These are phyloP conservation scores for Lizonia empirigonia DNA, from an alignment of 2,329 filamentous ascomycete genomes.

Conservation along the genomic window DNA sequence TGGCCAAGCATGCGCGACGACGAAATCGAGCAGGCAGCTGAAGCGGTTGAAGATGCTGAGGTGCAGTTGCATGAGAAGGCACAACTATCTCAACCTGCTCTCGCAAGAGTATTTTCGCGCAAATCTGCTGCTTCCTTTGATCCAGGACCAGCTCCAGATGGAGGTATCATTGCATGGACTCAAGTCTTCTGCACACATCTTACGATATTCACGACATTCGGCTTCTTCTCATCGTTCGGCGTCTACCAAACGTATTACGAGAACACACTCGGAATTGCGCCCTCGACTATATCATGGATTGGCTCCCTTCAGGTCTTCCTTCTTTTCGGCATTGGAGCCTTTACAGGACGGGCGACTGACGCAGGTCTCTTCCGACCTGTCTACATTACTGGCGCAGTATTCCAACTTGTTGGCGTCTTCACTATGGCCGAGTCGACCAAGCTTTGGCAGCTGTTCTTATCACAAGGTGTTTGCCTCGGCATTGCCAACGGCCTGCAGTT, in stretches of 20 bases:
- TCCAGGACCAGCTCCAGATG: constrained; percentile 49
- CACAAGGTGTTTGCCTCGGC: constrained; percentile 63
- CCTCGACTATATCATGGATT: constrained; percentile 43
- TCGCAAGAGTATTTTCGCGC: constrained; percentile 30
- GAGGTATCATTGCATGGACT: constrained; percentile 61
- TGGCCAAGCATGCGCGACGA: constrained; percentile 26
- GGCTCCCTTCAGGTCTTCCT: constrained; percentile 43
- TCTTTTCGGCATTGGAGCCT: constrained; percentile 38
- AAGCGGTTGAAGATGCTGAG: constrained; percentile 11
- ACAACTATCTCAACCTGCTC: not conserved
- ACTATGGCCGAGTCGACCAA: constrained; percentile 36
- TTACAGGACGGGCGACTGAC: constrained; percentile 40
- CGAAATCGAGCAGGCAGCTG: constrained; percentile 21
- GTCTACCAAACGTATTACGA: constrained; percentile 62
- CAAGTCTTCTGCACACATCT: constrained; percentile 58
- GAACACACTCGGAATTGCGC: constrained; percentile 46
- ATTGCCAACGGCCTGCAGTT: constrained; percentile 58
- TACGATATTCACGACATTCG: constrained; percentile 64
- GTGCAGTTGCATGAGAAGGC: constrained; percentile 6
- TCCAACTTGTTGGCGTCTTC: constrained; percentile 45
- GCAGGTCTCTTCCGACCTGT: constrained; percentile 38
- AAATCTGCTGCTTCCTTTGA: constrained; percentile 34
- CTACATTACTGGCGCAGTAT: constrained; percentile 34
- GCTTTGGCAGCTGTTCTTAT: constrained; percentile 43
- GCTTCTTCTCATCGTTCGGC: constrained; percentile 60